Percentiles rank a stretch among this genome's conserved stretches.
Conservation (phyloP, 192 early-diverging fungal species). For the Podila clonocystis region DNA sequence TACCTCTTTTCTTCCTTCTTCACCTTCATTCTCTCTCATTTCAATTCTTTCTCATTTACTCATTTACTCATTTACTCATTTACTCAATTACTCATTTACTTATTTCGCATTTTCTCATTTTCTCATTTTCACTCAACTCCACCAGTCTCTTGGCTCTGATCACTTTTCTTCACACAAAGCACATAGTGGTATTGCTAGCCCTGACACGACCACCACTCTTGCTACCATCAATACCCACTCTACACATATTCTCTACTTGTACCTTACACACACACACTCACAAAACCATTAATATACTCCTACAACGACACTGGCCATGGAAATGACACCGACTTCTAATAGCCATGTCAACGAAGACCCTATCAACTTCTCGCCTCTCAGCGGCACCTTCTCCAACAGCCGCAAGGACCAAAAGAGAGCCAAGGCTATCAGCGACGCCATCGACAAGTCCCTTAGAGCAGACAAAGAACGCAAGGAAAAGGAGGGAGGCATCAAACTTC, state of each 20-base stretch:
- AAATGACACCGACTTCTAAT: slow-evolving; percentile 20
- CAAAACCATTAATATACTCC: too few relatives aligned
- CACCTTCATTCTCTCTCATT: too few relatives aligned
- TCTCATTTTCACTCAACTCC: not conserved
- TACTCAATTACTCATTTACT: too few relatives aligned
- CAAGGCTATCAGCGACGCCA: slow-evolving; percentile 59
- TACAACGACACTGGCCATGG: slow-evolving; percentile 10
- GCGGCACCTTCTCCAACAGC: slow-evolving; percentile 9
- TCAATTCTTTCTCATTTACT: too few relatives aligned
- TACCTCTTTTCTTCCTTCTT: not conserved
- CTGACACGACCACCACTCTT: not conserved
- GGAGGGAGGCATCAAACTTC: slow-evolving; percentile 51
- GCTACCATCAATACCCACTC: not conserved
- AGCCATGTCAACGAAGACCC: not conserved
- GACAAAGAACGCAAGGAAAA: slow-evolving; percentile 52
- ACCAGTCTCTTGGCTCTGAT: too few relatives aligned
- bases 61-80: not conserved
- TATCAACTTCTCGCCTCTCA: slow-evolving; percentile 8
- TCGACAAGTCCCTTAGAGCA: slow-evolving; percentile 55
- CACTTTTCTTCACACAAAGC: too few relatives aligned
- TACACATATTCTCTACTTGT: not conserved
- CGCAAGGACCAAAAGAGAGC: slow-evolving; percentile 54
- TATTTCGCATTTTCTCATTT: too few relatives aligned
- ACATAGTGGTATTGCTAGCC: too few relatives aligned
- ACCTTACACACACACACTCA: not conserved